A percentile compares a stretch with the other conserved stretches of the same genome.
phyloP scores from a whole-genome alignment of 2,329 filamentous ascomycete genomes.

The Venturia pyrina region DNA sequence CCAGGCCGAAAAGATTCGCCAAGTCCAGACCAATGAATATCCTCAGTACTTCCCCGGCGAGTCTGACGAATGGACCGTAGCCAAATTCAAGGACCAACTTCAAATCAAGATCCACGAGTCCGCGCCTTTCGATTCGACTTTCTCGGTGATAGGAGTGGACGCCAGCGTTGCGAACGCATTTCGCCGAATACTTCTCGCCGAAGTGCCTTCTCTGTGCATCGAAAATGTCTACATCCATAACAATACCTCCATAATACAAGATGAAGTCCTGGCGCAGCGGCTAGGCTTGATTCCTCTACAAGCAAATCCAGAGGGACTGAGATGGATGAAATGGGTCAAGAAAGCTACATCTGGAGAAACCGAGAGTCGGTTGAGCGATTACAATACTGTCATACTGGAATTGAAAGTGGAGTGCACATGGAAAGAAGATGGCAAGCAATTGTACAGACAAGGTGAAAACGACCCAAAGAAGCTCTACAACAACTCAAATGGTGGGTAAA shows the following conservation, averaged over 20 bases:
- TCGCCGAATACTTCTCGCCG: conserved; percentile 87
- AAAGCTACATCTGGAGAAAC: conserved; percentile 47
- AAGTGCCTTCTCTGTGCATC: conserved; percentile 89
- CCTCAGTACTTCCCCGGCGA: conserved; percentile 74
- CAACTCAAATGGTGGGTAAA: conserved; percentile 52
- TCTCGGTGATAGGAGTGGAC: conserved; percentile 87
- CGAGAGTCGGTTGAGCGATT: conserved; percentile 51
- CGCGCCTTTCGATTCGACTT: conserved; percentile 64
- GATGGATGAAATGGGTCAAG: conserved; percentile 73
- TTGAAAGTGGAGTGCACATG: conserved; percentile 72
- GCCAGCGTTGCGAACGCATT: conserved; percentile 94
- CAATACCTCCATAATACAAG: conserved; percentile 96
- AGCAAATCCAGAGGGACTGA: conserved; percentile 65
- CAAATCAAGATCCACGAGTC: conserved; percentile 77
- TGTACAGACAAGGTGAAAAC: conserved; percentile 58
- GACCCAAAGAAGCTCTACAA: conserved; percentile 80
- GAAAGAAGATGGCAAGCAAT: conserved; percentile 49
- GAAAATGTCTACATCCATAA: conserved; percentile 89
- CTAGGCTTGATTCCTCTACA: conserved; percentile 85
- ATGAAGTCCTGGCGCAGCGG: conserved; percentile 87
- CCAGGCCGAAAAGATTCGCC: conserved; percentile 80
- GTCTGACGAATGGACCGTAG: conserved; percentile 52
- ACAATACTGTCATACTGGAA: conserved; percentile 75
- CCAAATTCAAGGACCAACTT: conserved; percentile 60
- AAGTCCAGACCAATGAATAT: conserved; percentile 84